Conservation (phyloP, 78 protist genomes). For the Dictyostelium purpureum region DNA sequence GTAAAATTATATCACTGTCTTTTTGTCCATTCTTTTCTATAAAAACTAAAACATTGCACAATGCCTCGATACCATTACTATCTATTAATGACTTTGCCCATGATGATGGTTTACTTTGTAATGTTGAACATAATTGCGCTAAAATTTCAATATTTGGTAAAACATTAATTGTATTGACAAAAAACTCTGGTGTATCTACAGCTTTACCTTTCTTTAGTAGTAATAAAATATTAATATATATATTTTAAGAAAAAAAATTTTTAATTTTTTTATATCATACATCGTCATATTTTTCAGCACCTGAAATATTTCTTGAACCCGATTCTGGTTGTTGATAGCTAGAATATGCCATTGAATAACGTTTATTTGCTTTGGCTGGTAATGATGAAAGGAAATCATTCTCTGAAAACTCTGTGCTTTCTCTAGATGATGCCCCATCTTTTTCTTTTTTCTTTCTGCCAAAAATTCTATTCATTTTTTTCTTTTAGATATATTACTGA, state of each 20-base stretch:
- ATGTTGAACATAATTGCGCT: conserved; percentile 52
- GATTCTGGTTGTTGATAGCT: conserved; percentile 11
- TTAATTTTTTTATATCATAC: neutral
- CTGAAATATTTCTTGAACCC: neutral
- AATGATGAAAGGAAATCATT: conserved; percentile 23
- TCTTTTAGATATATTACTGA: neutral
- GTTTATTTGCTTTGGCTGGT: conserved; percentile 46
- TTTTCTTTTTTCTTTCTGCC: conserved; percentile 41
- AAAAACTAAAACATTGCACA: conserved; percentile 18
- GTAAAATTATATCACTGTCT: conserved; percentile 30
- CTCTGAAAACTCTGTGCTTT: neutral
- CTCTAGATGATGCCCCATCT: neutral
- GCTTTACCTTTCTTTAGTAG: conserved; percentile 56
- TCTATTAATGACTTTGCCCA: conserved; percentile 63
- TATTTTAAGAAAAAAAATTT: neutral
- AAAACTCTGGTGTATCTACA: conserved; percentile 71
- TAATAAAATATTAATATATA: neutral
- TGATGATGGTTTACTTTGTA: conserved; percentile 26
- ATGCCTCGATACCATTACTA: conserved; percentile 23
- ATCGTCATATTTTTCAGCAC: neutral
- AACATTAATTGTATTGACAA: conserved; percentile 58
- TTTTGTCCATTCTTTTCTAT: conserved; percentile 30
- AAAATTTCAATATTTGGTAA: conserved; percentile 66
- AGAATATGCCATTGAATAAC: conserved; percentile 57
- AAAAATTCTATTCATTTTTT: conserved; percentile 23